Conservation (phyloP, 495 filamentous ascomycete genomes). For the Penicillium longicatenatum region DNA sequence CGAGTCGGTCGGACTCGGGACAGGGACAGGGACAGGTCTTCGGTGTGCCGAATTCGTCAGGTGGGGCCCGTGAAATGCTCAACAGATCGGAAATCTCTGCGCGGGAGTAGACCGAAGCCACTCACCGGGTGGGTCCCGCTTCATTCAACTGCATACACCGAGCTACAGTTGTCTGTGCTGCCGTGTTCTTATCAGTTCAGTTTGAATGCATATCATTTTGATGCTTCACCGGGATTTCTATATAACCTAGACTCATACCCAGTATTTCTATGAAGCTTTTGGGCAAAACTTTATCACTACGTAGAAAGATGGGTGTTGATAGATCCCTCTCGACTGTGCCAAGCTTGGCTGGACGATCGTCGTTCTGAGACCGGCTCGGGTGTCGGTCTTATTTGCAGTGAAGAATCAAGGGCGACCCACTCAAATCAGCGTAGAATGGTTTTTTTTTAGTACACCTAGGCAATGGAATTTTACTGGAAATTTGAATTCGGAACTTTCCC, state of each 20-base stretch:
- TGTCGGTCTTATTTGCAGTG: constrained; percentile 15
- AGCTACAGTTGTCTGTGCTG: constrained; percentile 7
- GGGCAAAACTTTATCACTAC: background rate
- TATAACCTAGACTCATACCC: constrained; percentile 1
- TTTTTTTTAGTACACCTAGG: constrained; percentile 10
- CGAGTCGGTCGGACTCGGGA: constrained; percentile 29
- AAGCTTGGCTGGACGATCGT: constrained; percentile 14
- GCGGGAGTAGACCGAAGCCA: constrained; percentile 25
- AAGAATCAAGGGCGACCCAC: constrained; percentile 26
- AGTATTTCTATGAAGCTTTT: background rate
- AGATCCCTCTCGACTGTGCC: background rate
- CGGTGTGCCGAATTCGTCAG: constrained; percentile 33
- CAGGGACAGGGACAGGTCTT: constrained; percentile 14
- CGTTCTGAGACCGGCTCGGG: constrained; percentile 19
- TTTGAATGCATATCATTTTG: background rate
- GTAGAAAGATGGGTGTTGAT: background rate
- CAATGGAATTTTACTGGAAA: background rate
- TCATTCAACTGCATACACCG: background rate
- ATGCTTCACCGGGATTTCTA: background rate
- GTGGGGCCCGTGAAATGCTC: constrained; percentile 19
- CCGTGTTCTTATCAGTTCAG: constrained; percentile 17
- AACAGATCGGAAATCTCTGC: constrained; percentile 27
- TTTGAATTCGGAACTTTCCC: background rate
- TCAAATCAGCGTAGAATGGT: background rate
- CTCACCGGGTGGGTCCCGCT: constrained; percentile 19